These are phyloP conservation scores for Beauveria varroae DNA, from an alignment of 2,329 filamentous ascomycete species.

Conservation along the genomic window DNA sequence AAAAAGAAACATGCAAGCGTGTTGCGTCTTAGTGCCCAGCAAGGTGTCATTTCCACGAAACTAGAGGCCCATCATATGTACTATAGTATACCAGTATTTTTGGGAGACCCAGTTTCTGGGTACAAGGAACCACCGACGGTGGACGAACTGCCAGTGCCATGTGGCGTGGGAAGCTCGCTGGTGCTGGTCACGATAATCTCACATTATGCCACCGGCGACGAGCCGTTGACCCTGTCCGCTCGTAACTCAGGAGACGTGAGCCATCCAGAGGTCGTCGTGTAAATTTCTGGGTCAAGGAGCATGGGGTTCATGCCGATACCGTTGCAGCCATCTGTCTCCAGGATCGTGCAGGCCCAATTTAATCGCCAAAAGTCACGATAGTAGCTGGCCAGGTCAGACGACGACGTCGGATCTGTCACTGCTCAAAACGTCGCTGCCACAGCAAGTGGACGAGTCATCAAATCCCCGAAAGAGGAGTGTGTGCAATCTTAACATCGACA, in stretches of 20 bases:
- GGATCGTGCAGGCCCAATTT: constrained; percentile 10
- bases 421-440: not conserved
- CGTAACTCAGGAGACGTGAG: not conserved
- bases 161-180: not conserved
- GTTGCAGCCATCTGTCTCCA: constrained; percentile 10
- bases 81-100: not conserved
- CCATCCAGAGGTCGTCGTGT: not conserved
- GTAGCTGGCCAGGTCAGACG: constrained; percentile 1
- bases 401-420: not conserved
- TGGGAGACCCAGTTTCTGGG: not conserved
- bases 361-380: constrained; percentile 9
- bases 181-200: not conserved
- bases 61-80: not conserved
- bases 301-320: not conserved
- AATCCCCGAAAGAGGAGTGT: not conserved
- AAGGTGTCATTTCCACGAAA: not conserved
- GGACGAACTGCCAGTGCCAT: not conserved
- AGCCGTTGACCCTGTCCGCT: not conserved
- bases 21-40: not conserved
- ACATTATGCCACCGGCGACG: not conserved
- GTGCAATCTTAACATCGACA: not conserved
- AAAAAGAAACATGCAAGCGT: too few relatives aligned
- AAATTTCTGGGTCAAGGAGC: not conserved
- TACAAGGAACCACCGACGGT: not conserved
- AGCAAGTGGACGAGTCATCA: not conserved